Conservation (phyloP, 1,139 yeast species). For the Yamadazyma atlantica region DNA sequence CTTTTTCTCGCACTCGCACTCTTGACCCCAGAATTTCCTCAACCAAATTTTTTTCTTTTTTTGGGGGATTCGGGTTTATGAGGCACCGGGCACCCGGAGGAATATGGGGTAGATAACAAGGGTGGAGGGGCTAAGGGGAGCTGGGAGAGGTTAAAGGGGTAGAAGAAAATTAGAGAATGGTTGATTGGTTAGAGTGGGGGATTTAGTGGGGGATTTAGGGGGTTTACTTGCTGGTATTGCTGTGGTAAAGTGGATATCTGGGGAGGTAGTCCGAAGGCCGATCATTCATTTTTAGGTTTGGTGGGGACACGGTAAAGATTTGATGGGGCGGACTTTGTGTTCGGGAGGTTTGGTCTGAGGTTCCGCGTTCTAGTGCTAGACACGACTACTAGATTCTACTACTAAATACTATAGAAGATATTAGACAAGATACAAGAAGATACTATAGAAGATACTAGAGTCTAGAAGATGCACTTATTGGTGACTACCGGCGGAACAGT, state of each 20-base stretch:
- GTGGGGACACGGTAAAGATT: neutral
- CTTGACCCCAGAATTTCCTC: slow-evolving; percentile 3
- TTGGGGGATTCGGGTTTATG: neutral
- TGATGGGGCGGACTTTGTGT: neutral
- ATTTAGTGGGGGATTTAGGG: too few species aligned
- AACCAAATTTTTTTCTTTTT: neutral
- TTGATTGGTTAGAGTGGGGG: neutral
- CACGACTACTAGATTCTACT: too few species aligned
- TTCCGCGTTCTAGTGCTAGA: too few species aligned
- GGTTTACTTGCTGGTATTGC: neutral
- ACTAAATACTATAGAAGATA: too few species aligned
- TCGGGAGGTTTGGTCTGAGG: neutral
- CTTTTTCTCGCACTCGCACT: neutral
- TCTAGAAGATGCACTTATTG: slow-evolving; percentile 13
- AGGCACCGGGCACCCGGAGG: neutral
- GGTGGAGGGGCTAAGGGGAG: neutral
- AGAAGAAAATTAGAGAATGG: neutral
- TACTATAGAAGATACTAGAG: too few species aligned
- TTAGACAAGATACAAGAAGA: too few species aligned
- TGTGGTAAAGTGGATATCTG: neutral
- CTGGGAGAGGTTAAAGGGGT: neutral
- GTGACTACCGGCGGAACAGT: slow-evolving; percentile 82
- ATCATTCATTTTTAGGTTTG: slow-evolving; percentile 2
- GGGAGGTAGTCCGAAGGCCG: slow-evolving; percentile 2
- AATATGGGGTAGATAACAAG: too few species aligned